phyloP scores from a whole-genome alignment of 768 basidiomycete species.

The Lenzites betulinus region DNA sequence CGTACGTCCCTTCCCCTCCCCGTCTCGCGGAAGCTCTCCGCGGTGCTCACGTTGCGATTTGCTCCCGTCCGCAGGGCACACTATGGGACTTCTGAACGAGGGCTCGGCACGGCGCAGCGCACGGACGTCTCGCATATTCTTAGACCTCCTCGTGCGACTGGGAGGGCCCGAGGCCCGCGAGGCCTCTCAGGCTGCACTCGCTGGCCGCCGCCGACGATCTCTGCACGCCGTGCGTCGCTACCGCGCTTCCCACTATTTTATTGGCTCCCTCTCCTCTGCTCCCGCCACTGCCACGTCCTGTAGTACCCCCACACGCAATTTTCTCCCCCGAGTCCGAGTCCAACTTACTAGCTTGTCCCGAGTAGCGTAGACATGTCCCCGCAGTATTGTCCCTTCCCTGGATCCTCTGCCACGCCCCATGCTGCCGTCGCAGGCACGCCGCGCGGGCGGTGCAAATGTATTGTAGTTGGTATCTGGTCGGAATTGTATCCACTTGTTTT shows the following conservation, averaged over 20 bases:
- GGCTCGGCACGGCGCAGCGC: neutral
- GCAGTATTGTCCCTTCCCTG: neutral
- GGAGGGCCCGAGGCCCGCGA: neutral
- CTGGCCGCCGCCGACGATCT: neutral
- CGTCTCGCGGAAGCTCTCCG: neutral
- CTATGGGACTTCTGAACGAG: slow-evolving; percentile 40
- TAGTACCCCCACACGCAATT: neutral
- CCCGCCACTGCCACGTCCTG: slow-evolving; percentile 1
- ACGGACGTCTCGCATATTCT: slow-evolving; percentile 5
- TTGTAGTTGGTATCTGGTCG: neutral
- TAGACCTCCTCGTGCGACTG: slow-evolving; percentile 15
- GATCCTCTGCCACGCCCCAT: neutral
- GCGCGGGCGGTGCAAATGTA: neutral
- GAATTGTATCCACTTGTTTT: neutral
- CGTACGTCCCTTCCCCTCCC: slow-evolving; percentile 27
- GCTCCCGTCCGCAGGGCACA: slow-evolving; percentile 30
- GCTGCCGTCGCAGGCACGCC: neutral
- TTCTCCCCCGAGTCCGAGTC: too few species aligned
- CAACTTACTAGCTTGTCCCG: neutral
- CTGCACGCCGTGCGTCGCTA: neutral
- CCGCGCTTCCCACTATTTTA: slow-evolving; percentile 11
- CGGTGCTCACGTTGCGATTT: slow-evolving; percentile 6
- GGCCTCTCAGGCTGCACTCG: neutral
- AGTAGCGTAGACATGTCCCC: slow-evolving; percentile 12
- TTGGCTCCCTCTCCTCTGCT: slow-evolving; percentile 6